Percentiles rank a stretch among this genome's conserved stretches.
Conservation (phyloP, 2,329 filamentous ascomycete species). For the Fusarium domesticum region DNA sequence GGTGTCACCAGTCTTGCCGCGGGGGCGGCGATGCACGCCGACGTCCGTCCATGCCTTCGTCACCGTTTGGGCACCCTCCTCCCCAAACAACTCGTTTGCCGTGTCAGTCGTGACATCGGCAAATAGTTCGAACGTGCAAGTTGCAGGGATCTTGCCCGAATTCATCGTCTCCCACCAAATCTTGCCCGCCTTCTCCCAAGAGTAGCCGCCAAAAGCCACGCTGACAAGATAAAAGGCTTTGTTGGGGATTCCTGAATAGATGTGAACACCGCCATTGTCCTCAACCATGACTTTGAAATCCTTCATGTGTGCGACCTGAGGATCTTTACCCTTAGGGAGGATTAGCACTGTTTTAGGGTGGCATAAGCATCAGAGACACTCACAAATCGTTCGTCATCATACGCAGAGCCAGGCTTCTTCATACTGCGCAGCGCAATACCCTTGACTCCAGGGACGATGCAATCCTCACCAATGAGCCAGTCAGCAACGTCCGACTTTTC, state of each 20-base stretch:
- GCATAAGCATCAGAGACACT: too few species aligned
- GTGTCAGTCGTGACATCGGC: conserved; percentile 45
- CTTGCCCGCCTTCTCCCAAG: conserved; percentile 52
- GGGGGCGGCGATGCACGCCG: too few species aligned
- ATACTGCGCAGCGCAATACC: conserved; percentile 52
- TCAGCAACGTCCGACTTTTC: conserved; percentile 46
- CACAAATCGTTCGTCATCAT: conserved; percentile 49
- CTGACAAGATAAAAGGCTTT: conserved; percentile 52
- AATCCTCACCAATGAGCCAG: conserved; percentile 55
- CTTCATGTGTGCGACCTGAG: conserved; percentile 48
- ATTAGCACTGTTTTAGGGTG: too few species aligned
- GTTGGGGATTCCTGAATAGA: conserved; percentile 57
- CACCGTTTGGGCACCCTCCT: conserved; percentile 41
- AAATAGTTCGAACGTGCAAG: conserved; percentile 46
- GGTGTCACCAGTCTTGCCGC: too few species aligned
- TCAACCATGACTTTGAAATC: conserved; percentile 39
- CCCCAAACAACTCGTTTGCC: conserved; percentile 41
- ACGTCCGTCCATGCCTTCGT: conserved; percentile 48
- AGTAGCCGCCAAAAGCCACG: conserved; percentile 48
- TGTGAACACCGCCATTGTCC: conserved; percentile 54
- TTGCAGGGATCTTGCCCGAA: conserved; percentile 38
- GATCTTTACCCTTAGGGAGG: conserved; percentile 56
- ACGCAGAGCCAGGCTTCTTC: conserved; percentile 53
- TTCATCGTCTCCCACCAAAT: conserved; percentile 51
- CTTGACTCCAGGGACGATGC: conserved; percentile 49